phyloP scores from a whole-genome alignment of 441 rosid genomes.

The Raphanus hybrid region DNA sequence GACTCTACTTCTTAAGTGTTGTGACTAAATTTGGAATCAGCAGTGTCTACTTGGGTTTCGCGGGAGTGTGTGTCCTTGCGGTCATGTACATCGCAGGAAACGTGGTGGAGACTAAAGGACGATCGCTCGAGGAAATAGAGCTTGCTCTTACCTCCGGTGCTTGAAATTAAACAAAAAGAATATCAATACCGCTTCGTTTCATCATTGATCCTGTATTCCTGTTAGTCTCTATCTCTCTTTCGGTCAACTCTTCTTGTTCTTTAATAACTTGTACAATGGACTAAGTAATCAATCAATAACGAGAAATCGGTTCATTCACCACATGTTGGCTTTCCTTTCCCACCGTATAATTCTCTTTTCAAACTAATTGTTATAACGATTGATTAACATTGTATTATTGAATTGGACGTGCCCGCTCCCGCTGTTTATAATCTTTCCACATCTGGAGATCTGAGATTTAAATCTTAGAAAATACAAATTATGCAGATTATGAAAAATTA shows the following conservation, averaged over 20 bases:
- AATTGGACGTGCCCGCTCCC: no score
- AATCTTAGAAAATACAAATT: no score
- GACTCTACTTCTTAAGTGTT: slow-evolving; percentile 87
- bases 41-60: slow-evolving; percentile 82
- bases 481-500: no score
- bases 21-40: slow-evolving; percentile 93
- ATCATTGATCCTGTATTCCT: slow-evolving; percentile 24
- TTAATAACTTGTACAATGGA: slow-evolving; percentile 33
- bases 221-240: slow-evolving; percentile 31
- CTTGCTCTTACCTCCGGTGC: slow-evolving; percentile 64
- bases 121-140: slow-evolving; percentile 94
- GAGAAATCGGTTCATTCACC: slow-evolving; percentile 34
- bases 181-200: slow-evolving; percentile 24
- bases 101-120: slow-evolving; percentile 94
- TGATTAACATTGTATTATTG: no score
- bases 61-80: slow-evolving; percentile 77
- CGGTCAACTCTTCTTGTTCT: background rate
- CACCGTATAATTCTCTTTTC: slow-evolving; percentile 38
- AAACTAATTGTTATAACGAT: no score
- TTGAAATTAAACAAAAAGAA: slow-evolving; percentile 30
- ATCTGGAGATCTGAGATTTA: no score
- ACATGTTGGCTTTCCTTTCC: slow-evolving; percentile 88
- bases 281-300: slow-evolving; percentile 16
- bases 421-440: no score
- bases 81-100: slow-evolving; percentile 78